Conservation (phyloP, 768 basidiomycete species). For the Suillus brevipes region DNA sequence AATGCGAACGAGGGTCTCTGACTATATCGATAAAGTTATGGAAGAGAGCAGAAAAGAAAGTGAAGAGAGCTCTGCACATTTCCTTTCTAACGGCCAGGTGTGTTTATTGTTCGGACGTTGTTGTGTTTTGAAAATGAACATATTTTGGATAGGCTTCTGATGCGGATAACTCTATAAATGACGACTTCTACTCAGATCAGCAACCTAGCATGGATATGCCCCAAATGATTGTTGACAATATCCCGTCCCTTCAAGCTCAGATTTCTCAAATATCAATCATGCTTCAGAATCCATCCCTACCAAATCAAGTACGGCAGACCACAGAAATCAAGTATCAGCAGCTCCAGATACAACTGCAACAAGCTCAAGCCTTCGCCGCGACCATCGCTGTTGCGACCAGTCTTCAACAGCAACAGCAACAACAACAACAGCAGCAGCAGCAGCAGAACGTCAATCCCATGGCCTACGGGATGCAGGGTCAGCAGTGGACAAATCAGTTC, state of each 20-base stretch:
- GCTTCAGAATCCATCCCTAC: constrained; percentile 77
- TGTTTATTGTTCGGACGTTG: constrained; percentile 6
- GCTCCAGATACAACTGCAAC: constrained; percentile 74
- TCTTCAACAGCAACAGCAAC: constrained; percentile 45
- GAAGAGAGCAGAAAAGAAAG: constrained; percentile 75
- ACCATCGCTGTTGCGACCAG: constrained; percentile 59
- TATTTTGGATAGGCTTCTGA: constrained; percentile 21
- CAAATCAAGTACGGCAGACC: constrained; percentile 69
- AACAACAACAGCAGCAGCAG: constrained; percentile 42
- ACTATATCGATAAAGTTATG: constrained; percentile 80
- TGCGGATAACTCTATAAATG: constrained; percentile 38
- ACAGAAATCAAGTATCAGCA: constrained; percentile 85
- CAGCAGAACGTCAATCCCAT: constrained; percentile 31
- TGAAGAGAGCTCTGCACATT: constrained; percentile 39
- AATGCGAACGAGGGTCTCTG: constrained; percentile 71
- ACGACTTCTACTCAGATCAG: constrained; percentile 74
- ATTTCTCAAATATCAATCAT: constrained; percentile 77
- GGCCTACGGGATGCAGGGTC: constrained; percentile 45
- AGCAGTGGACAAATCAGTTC: constrained; percentile 53
- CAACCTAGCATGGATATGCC: constrained; percentile 73
- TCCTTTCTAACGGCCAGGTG: constrained; percentile 38
- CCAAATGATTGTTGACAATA: constrained; percentile 69
- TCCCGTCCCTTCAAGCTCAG: constrained; percentile 84
- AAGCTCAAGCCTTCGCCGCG: constrained; percentile 72
- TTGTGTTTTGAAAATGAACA: constrained; percentile 6